These are phyloP conservation scores for Cyclocybe aegerita DNA, from an alignment of 768 basidiomycete genomes.

Conservation along the genomic window DNA sequence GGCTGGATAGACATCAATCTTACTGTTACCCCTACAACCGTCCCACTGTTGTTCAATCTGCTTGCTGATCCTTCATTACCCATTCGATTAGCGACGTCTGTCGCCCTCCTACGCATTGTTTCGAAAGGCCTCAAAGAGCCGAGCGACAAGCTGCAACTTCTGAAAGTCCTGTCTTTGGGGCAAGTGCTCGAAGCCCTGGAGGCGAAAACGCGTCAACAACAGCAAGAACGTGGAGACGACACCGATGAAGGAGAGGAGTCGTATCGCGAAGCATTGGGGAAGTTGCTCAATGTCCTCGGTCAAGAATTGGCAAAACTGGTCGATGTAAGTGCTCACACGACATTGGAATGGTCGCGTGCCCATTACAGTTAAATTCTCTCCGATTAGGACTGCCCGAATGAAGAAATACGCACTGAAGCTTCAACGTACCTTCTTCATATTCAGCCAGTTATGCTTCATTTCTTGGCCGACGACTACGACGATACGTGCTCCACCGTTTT, in stretches of 20 bases:
- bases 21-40: slow-evolving; percentile 87
- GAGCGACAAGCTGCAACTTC: slow-evolving; percentile 82
- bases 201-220: slow-evolving; percentile 66
- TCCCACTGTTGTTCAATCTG: slow-evolving; percentile 81
- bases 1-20: slow-evolving; percentile 99
- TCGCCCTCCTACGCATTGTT: slow-evolving; percentile 81
- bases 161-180: slow-evolving; percentile 86
- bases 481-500: slow-evolving; percentile 88
- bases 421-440: slow-evolving; percentile 60
- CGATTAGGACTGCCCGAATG: slow-evolving; percentile 56
- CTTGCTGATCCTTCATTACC: slow-evolving; percentile 76
- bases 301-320: slow-evolving; percentile 78
- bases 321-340: slow-evolving; percentile 57
- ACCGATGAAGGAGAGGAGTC: slow-evolving; percentile 87
- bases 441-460: slow-evolving; percentile 81
- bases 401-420: slow-evolving; percentile 65
- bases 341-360: slow-evolving; percentile 10
- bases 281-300: slow-evolving; percentile 78
- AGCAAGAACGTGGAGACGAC: slow-evolving; percentile 61
- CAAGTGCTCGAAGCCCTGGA: slow-evolving; percentile 83
- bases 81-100: slow-evolving; percentile 81
- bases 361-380: slow-evolving; percentile 3
- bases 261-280: slow-evolving; percentile 87
- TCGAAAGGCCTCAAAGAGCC: slow-evolving; percentile 92
- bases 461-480: slow-evolving; percentile 88